phyloP scores from a whole-genome alignment of 768 basidiomycete genomes.

The Leucosporidium creatinivorum region DNA sequence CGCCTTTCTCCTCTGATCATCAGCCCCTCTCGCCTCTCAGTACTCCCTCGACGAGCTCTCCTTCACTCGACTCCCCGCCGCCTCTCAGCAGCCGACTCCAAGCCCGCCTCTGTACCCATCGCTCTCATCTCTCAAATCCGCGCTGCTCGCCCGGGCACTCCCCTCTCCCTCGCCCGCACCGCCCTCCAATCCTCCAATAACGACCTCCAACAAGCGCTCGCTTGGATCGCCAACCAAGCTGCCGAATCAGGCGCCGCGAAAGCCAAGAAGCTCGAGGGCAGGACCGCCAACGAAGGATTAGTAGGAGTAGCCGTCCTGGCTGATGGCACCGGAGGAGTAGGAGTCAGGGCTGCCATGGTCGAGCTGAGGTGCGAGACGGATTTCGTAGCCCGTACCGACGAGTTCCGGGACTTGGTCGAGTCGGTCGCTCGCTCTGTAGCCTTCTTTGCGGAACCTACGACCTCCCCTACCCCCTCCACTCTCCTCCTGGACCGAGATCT shows the following conservation, averaged over 20 bases:
- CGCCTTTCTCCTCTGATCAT: neutral
- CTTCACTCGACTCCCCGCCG: neutral
- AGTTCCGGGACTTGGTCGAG: conserved; percentile 67
- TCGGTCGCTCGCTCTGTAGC: conserved; percentile 75
- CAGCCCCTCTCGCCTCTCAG: neutral
- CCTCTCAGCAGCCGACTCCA: conserved; percentile 3
- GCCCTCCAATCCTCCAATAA: conserved; percentile 69
- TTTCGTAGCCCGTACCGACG: conserved; percentile 79
- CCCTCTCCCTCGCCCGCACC: conserved; percentile 79
- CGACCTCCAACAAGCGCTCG: conserved; percentile 63
- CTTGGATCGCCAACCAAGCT: conserved; percentile 74
- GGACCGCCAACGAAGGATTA: conserved; percentile 68
- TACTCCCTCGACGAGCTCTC: neutral
- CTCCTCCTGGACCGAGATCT: conserved; percentile 8
- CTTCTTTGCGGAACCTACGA: conserved; percentile 50
- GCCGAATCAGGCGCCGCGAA: conserved; percentile 63
- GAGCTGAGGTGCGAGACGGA: conserved; percentile 96
- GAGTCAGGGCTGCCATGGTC: conserved; percentile 71
- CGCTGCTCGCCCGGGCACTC: conserved; percentile 61
- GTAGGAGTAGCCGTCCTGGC: conserved; percentile 70
- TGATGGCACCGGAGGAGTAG: conserved; percentile 50
- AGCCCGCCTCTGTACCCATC: conserved; percentile 50
- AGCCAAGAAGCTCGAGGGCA: conserved; percentile 72
- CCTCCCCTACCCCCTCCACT: conserved; percentile 39
- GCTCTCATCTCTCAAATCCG: conserved; percentile 80